Base-by-base conservation (phyloP, 257 asterid species). In the Jaltomata sinuosa region DNA sequence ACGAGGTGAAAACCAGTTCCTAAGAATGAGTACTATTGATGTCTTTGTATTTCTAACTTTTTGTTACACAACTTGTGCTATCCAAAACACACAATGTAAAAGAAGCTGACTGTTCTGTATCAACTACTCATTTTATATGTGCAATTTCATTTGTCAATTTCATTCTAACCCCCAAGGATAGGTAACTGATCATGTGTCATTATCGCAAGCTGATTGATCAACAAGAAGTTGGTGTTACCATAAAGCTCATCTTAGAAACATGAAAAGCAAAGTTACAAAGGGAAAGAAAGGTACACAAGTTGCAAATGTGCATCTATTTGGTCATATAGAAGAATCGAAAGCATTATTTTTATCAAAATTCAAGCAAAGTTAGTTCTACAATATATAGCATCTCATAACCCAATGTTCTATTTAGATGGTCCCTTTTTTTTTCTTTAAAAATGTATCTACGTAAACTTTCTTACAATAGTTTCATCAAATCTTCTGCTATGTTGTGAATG, bases 201-300 rank as follows among this genome's bases (percentile, higher is more conserved):
- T 87, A 85, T 64, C 80, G 93, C 91, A 90, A 90, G 88, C 96
- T 90, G 95, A 89, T 88, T 89, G 84, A 87, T 79, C 84, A 68
- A 83, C 52, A 55, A 82, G 82, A 72, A 84, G 88, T 90, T 86
- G 88, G 92, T 78, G 87, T 57, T 76, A 62, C 77, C 55, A 76
- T 49, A 61, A 1, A 18, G 79, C 11, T 53, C 18, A 83, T 67
- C 47, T 64, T 76, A 47, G 54, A 25, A 34, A 53, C 25, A 45
- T 81, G 31, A 76, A 16, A 38, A 80, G 38, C 29, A 7, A 42
- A 69, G 27, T 42, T 59, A 29, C 18, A 79, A 74, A 6, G 19
- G 21, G n/a, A 9, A n/a, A n/a, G n/a, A n/a, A n/a, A n/a, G n/a
- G n/a, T n/a, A n/a, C n/a, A n/a, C n/a, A n/a, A n/a, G n/a, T n/a